phyloP scores from a whole-genome alignment of 805 yeast species.

The Candida maesae region DNA sequence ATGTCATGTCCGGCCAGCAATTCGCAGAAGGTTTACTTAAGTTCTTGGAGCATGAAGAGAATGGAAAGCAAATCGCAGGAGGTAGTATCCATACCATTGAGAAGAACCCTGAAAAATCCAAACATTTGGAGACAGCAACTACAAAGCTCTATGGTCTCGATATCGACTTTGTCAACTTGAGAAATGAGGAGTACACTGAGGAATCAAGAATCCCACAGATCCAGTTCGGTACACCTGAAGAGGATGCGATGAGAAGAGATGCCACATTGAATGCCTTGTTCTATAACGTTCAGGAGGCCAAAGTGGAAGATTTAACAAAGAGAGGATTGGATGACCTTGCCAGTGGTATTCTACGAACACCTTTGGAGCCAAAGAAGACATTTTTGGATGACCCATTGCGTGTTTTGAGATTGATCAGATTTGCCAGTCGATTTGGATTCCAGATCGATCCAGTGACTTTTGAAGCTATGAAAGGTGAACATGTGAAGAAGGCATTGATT shows the following conservation, averaged over 20 bases:
- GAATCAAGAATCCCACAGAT: constrained; percentile 84
- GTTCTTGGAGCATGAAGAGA: constrained; percentile 38
- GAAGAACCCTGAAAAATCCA: constrained; percentile 91
- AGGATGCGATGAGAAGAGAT: constrained; percentile 91
- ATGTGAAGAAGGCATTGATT: constrained; percentile 54
- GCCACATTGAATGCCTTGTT: constrained; percentile 93
- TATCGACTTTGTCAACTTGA: constrained; percentile 87
- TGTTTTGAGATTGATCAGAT: constrained; percentile 78
- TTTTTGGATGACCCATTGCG: constrained; percentile 93
- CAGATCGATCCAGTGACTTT: constrained; percentile 51
- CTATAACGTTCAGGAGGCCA: constrained; percentile 64
- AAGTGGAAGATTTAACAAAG: constrained; percentile 83
- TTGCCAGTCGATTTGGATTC: constrained; percentile 77
- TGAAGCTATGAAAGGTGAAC: constrained; percentile 58
- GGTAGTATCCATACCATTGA: constrained; percentile 71
- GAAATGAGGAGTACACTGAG: constrained; percentile 81
- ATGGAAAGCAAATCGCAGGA: constrained; percentile 33
- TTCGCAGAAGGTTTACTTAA: constrained; percentile 67
- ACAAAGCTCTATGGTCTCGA: constrained; percentile 81
- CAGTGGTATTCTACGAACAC: constrained; percentile 76
- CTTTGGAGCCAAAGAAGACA: constrained; percentile 79
- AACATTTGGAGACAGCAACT: constrained; percentile 95
- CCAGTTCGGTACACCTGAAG: constrained; percentile 82
- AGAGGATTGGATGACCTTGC: constrained; percentile 70
- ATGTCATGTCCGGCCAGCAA: constrained; percentile 76